Evolutionary conservation across 2,329 filamentous ascomycete genomes (phyloP).

Genomic region (Nigrograna mackinnonii): DNA sequence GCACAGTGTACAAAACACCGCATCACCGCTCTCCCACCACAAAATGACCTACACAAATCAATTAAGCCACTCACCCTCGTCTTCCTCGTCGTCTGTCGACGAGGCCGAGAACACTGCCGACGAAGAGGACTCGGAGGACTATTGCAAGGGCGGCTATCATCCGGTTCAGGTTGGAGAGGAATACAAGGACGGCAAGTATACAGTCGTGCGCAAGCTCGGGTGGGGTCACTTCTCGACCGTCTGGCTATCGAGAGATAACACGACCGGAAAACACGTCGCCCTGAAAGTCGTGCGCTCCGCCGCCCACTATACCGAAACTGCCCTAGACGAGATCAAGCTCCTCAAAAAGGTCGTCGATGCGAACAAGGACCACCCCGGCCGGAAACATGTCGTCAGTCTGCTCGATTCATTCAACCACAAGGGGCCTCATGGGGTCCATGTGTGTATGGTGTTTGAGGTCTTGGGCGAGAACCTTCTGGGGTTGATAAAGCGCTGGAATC

Average conservation of each 20-base stretch:
- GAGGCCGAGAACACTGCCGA: constrained; percentile 88
- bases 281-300: constrained; percentile 97
- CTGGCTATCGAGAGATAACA: constrained; percentile 82
- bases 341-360: constrained; percentile 96
- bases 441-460: constrained; percentile 99
- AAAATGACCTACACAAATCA: constrained; percentile 55
- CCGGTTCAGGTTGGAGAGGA: constrained; percentile 92
- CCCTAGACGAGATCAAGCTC: constrained; percentile 97
- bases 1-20: constrained; percentile 52
- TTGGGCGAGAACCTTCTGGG: constrained; percentile 93
- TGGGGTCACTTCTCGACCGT: constrained; percentile 99
- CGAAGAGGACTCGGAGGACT: constrained; percentile 98
- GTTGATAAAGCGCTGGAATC: constrained; percentile 98
- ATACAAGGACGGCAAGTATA: constrained; percentile 97
- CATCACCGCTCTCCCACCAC: constrained; percentile 48
- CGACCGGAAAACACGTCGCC: constrained; percentile 89
- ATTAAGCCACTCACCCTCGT: constrained; percentile 75
- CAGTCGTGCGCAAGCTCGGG: constrained; percentile 91
- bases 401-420: constrained; percentile 98
- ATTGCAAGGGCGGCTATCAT: constrained; percentile 98
- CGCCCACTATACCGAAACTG: constrained; percentile 98
- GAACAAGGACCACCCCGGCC: constrained; percentile 90
- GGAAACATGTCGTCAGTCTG: constrained; percentile 92
- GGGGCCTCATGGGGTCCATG: constrained; percentile 92
- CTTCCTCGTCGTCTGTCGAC: constrained; percentile 79